Percentiles rank a stretch among this genome's conserved stretches.
Conservation (phyloP, 2,329 filamentous ascomycete genomes). For the Trichoderma sp. region DNA sequence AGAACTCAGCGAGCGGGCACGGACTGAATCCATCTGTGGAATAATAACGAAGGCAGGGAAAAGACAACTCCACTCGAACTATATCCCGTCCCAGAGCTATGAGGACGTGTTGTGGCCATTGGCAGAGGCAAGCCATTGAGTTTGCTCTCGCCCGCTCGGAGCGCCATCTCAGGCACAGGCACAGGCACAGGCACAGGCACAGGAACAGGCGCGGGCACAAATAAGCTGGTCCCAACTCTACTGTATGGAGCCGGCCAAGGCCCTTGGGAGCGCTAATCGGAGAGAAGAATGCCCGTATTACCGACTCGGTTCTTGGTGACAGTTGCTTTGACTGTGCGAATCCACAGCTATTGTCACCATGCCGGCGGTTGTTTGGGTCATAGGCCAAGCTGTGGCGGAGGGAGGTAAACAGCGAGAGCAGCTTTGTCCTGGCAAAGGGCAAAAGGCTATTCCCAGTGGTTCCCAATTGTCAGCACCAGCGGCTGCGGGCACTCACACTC, state of each 20-base stretch:
- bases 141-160: neutral
- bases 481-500: neutral
- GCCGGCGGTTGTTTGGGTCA: neutral
- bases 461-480: neutral
- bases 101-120: neutral
- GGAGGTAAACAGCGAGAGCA: neutral
- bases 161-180: neutral
- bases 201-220: neutral
- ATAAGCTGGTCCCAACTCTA: neutral
- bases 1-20: neutral
- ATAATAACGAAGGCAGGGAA: neutral
- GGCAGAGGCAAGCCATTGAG: neutral
- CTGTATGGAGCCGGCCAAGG: neutral
- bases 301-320: neutral
- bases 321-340: neutral
- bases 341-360: slow-evolving; percentile 15
- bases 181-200: neutral
- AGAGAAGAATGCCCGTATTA: slow-evolving; percentile 6
- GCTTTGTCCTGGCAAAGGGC: neutral
- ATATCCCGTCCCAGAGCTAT: neutral
- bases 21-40: neutral
- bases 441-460: neutral
- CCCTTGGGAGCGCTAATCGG: neutral
- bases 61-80: neutral
- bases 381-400: neutral